Evolutionary conservation across 371 early-diverging fungal genomes (phyloP), one percentile per base, ranked within the genome.

Genomic region (Actinomortierella ambigua): DNA sequence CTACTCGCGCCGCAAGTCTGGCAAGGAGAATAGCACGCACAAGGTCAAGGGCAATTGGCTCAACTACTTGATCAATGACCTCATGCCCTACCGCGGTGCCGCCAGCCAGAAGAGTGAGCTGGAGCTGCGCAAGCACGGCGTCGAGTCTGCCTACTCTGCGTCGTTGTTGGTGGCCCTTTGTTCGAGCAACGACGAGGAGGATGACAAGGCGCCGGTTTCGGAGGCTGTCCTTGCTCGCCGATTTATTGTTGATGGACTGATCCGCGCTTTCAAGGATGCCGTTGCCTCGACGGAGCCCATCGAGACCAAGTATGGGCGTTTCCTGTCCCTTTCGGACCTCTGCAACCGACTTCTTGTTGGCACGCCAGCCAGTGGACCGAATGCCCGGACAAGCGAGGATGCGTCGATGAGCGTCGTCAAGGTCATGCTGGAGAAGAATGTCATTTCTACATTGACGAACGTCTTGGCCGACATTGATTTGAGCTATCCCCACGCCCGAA

Each of bases 361-460:
- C 7, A 77, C 86, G 1, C 71, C 78, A 18, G 40, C 77, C 7
- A 51, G 78, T 4, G 78, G 75, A 23, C 63, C 59, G 28, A 70
- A 61, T 14, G 69, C 76, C 40, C 69, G 76, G 29, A 50, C 76
- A 0, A 78, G 73, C 41, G 90, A 92, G 27, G 89, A 89, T 34
- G 78, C 77, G 5, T 82, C 82, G 34, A 64, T 83, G 64, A 80
- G 78, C 46, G 81, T 95, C 42, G 92, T 91, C 18, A 89, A 88
- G 62, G 81, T 92, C 57, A 93, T 98, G 91, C 70, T 98, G 17
- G 98, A 98, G 48, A 94, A 93, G 61, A 87, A 89, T 22, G 93
- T 93, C 66, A 94, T 96, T 1, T 85, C 81, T 40, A 76, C 90
- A 0, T 69, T 98, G 50, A 93, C 95, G 4, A 83, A 82, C 28